phyloP scores from a whole-genome alignment of 176 grass and related monocot species.

The Oryza glaberrima region DNA sequence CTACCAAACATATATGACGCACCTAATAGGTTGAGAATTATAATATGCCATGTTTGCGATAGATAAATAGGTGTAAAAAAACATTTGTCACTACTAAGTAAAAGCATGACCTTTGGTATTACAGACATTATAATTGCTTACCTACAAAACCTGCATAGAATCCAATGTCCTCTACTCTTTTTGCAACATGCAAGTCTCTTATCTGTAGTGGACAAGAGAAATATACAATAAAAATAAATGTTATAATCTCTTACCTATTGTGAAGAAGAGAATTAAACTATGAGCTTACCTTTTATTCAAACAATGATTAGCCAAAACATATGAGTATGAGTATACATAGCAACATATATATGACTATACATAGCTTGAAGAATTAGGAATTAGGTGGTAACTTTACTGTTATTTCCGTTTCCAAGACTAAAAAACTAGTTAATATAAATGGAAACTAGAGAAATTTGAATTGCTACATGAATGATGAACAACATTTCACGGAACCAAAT shows the following conservation, averaged over 20 bases:
- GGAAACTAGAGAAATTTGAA: not conserved
- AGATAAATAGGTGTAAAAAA: not conserved
- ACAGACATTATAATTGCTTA: constrained; percentile 9
- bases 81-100: not conserved
- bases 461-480: not conserved
- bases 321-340: too few relatives aligned
- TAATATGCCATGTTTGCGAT: not conserved
- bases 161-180: constrained; percentile 95
- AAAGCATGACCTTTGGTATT: too few relatives aligned
- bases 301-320: too few relatives aligned
- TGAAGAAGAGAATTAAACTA: too few relatives aligned
- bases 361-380: too few relatives aligned
- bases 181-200: constrained; percentile 82
- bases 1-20: constrained; percentile 93
- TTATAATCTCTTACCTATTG: too few relatives aligned
- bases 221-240: not conserved
- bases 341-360: too few relatives aligned
- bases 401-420: too few relatives aligned
- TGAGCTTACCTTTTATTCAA: too few relatives aligned
- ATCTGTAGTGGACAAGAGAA: constrained; percentile 51
- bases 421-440: constrained; percentile 19
- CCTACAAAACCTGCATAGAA: constrained; percentile 98
- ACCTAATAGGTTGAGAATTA: constrained; percentile 54
- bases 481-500: not conserved
- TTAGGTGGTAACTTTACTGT: too few relatives aligned